Conservation (phyloP, 1,284 basidiomycete genomes). For the Earliella scabrosa region DNA sequence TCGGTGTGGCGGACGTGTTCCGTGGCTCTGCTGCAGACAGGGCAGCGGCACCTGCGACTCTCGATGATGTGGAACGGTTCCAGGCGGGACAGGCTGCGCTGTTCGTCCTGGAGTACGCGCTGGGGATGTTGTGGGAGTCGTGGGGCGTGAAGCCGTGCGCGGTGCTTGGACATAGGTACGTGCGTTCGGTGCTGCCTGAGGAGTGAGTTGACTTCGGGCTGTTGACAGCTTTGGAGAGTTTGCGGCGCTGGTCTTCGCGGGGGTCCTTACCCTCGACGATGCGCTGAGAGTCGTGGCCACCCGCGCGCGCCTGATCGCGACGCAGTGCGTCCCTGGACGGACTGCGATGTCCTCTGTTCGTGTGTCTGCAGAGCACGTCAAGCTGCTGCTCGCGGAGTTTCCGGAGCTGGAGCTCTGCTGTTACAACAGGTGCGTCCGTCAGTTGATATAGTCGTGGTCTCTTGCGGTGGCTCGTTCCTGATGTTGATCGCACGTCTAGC, state of each 20-base stretch:
- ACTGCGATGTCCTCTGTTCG: constrained; percentile 68
- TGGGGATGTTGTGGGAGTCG: constrained; percentile 62
- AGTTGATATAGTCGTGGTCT: not conserved
- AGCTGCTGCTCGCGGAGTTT: constrained; percentile 36
- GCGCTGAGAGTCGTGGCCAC: constrained; percentile 62
- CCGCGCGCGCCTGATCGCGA: constrained; percentile 57
- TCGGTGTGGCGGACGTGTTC: constrained; percentile 54
- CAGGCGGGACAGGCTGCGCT: constrained; percentile 57
- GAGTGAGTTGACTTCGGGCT: not conserved
- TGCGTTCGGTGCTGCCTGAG: not conserved
- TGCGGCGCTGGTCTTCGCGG: constrained; percentile 62
- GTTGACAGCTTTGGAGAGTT: constrained; percentile 68
- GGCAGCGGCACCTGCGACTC: too few relatives aligned
- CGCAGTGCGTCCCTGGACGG: constrained; percentile 44
- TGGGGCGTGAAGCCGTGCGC: constrained; percentile 65
- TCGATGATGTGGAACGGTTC: constrained; percentile 38
- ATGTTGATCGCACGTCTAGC: constrained; percentile 32
- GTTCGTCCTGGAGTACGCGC: constrained; percentile 63
- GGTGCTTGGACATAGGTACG: constrained; percentile 71
- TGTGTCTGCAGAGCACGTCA: constrained; percentile 39
- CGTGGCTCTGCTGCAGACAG: constrained; percentile 21
- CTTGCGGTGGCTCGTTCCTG: too few relatives aligned
- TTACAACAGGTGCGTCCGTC: constrained; percentile 47
- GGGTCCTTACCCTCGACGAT: constrained; percentile 55
- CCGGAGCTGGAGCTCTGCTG: constrained; percentile 38